Evolutionary conservation across 176 grass and related monocot genomes (phyloP).

Genomic region (Lolium rigidum): DNA sequence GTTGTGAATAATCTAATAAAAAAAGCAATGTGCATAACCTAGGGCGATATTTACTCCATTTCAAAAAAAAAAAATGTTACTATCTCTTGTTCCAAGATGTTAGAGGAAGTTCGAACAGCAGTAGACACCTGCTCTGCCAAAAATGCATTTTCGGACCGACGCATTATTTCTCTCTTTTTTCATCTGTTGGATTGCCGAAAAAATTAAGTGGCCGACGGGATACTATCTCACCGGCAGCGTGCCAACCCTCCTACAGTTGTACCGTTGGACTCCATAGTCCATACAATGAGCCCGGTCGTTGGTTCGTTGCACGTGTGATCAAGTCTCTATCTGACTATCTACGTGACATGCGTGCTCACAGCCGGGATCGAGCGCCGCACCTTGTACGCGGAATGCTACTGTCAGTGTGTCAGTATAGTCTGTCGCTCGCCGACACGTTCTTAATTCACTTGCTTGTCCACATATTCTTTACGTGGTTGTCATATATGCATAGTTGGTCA

Average conservation of each 20-base stretch:
- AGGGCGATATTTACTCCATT: too few relatives aligned
- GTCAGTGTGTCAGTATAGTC: neutral
- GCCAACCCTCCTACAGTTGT: neutral
- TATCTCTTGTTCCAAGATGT: too few relatives aligned
- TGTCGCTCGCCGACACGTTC: neutral
- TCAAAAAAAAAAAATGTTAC: too few relatives aligned
- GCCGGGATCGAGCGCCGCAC: neutral
- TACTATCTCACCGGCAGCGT: too few relatives aligned
- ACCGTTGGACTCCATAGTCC: neutral
- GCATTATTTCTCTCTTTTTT: too few relatives aligned
- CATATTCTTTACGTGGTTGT: neutral
- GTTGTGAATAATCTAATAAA: too few relatives aligned
- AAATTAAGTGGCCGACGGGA: too few relatives aligned
- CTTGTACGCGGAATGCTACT: neutral
- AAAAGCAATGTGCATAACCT: too few relatives aligned
- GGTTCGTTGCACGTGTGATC: neutral
- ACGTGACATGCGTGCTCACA: neutral
- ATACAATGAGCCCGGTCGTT: neutral
- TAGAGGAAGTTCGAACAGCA: too few relatives aligned
- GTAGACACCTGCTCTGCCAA: too few relatives aligned
- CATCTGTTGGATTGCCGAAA: too few relatives aligned
- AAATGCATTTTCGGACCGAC: too few relatives aligned
- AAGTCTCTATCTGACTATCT: neutral
- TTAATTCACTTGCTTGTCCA: neutral
- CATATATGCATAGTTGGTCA: conserved; percentile 12